A percentile compares a stretch with the other conserved stretches of the same genome.
These are phyloP conservation scores for Verticillium nonalfalfae DNA, from an alignment of 2,329 filamentous ascomycete species.

Conservation along the genomic window DNA sequence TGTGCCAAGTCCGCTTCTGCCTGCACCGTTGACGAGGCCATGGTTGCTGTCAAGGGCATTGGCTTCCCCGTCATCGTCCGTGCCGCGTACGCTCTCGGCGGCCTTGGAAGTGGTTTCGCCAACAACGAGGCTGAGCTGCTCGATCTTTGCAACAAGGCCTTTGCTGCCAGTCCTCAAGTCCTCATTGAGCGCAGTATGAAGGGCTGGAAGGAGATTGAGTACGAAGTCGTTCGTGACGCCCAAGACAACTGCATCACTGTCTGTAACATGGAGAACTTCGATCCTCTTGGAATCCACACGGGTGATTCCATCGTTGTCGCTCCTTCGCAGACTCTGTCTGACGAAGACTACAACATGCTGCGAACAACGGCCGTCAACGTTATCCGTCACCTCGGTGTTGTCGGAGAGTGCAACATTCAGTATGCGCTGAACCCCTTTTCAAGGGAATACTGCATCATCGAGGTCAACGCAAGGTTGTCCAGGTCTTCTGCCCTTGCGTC, in stretches of 20 bases:
- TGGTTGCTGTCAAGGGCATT: constrained; percentile 83
- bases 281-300: constrained; percentile 95
- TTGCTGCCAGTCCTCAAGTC: constrained; percentile 91
- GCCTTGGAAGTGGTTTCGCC: constrained; percentile 91
- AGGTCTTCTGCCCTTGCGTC: constrained; percentile 92
- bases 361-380: constrained; percentile 95
- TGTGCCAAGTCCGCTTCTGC: constrained; percentile 96
- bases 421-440: constrained; percentile 96
- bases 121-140: constrained; percentile 77
- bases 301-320: constrained; percentile 98
- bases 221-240: constrained; percentile 93
- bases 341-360: constrained; percentile 99
- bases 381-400: constrained; percentile 92
- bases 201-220: constrained; percentile 99
- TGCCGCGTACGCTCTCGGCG: constrained; percentile 92
- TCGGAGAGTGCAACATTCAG: constrained; percentile 98
- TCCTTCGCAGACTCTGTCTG: constrained; percentile 91
- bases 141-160: constrained; percentile 88
- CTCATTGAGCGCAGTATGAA: constrained; percentile 98
- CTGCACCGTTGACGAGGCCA: constrained; percentile 79
- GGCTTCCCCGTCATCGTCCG: constrained; percentile 96
- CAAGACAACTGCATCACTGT: constrained; percentile 99
- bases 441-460: constrained; percentile 96
- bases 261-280: constrained; percentile 99
- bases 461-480: constrained; percentile 95